Evolutionary conservation across 2,329 filamentous ascomycete genomes (phyloP).

Genomic region (Gyromitra esculenta): DNA sequence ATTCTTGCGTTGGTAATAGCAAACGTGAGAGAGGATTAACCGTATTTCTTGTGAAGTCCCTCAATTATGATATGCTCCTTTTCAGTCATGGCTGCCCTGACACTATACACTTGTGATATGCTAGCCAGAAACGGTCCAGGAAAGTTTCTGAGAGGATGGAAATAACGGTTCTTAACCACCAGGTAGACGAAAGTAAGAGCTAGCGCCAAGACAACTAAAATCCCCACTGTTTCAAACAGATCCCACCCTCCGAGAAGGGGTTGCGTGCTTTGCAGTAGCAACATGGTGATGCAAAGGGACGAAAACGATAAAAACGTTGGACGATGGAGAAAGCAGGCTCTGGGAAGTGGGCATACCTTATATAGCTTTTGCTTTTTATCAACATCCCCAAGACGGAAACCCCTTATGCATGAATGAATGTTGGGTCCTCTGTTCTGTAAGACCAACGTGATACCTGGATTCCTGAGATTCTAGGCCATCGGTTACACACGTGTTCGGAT

Average conservation of each 20-base stretch:
- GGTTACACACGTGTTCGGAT: no score
- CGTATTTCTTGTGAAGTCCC: constrained; percentile 32
- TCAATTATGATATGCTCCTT: constrained; percentile 7
- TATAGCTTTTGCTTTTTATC: not conserved
- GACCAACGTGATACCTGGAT: no score
- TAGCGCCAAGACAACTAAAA: not conserved
- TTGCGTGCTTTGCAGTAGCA: not conserved
- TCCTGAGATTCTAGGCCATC: no score
- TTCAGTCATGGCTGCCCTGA: not conserved
- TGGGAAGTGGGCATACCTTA: not conserved
- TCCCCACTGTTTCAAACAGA: not conserved
- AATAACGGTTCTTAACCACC: constrained; percentile 33
- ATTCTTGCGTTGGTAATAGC: not conserved
- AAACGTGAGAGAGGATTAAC: not conserved
- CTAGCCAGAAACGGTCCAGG: constrained; percentile 30
- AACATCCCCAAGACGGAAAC: no score
- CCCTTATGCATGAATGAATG: no score
- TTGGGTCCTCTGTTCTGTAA: no score
- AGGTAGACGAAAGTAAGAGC: not conserved
- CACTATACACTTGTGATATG: constrained; percentile 9
- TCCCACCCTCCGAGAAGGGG: not conserved
- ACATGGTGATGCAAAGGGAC: not conserved
- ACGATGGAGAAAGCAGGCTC: not conserved
- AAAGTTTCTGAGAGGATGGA: constrained; percentile 27
- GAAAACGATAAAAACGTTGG: not conserved